A percentile compares a stretch with the other conserved stretches of the same genome.
These are phyloP conservation scores for Chrysoporthe puriensis DNA, from an alignment of 2,329 filamentous ascomycete genomes.

Conservation along the genomic window DNA sequence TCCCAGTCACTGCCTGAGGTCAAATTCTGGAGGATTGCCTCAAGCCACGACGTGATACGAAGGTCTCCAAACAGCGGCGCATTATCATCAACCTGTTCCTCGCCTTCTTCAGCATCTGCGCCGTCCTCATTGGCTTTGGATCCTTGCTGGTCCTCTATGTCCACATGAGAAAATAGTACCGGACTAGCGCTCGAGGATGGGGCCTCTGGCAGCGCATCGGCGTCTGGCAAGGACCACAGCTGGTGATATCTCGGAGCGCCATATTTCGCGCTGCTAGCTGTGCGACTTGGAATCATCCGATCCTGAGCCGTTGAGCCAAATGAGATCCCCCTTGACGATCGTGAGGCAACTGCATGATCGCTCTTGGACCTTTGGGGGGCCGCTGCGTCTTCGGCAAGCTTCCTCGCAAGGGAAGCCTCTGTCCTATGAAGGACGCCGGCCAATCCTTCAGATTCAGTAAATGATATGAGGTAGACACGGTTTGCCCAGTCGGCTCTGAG, in stretches of 20 bases:
- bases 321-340: constrained; percentile 55
- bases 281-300: constrained; percentile 45
- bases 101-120: constrained; percentile 29
- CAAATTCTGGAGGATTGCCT: constrained; percentile 73
- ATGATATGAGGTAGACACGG: constrained; percentile 70
- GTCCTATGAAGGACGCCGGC: constrained; percentile 73
- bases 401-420: constrained; percentile 55
- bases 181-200: constrained; percentile 53
- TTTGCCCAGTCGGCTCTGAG: constrained; percentile 82
- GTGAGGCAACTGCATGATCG: constrained; percentile 47
- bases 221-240: constrained; percentile 63
- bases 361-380: constrained; percentile 49
- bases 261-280: constrained; percentile 45
- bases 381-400: constrained; percentile 55
- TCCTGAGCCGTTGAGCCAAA: constrained; percentile 51
- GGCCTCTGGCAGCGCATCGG: constrained; percentile 55
- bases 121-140: constrained; percentile 30
- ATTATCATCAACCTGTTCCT: constrained; percentile 27
- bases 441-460: constrained; percentile 73
- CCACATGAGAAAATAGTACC: constrained; percentile 50
- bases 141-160: background rate
- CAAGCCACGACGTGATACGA: constrained; percentile 73
- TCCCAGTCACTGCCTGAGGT: constrained; percentile 84
- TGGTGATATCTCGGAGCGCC: constrained; percentile 48
- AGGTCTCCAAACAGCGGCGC: constrained; percentile 49